Conservation (phyloP, 1,284 basidiomycete genomes). For the Paramarasmius palmivorus region DNA sequence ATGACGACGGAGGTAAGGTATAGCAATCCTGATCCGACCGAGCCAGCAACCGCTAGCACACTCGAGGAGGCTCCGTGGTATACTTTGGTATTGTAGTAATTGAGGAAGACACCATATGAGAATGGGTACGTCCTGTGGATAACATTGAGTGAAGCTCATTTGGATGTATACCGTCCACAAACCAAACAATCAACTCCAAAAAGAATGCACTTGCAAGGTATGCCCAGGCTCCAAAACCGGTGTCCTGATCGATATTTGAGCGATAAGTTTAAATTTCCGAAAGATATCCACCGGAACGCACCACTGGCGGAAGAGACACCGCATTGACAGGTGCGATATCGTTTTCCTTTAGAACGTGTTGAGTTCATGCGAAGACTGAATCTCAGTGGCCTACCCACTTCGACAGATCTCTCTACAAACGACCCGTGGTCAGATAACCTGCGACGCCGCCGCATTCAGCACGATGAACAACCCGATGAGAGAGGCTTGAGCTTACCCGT, state of each 20-base stretch:
- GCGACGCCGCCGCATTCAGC: too few relatives aligned
- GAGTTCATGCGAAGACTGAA: too few relatives aligned
- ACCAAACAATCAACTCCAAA: constrained; percentile 15
- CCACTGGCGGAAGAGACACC: too few relatives aligned
- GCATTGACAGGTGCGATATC: too few relatives aligned
- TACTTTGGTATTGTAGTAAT: constrained; percentile 13
- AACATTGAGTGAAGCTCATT: background rate
- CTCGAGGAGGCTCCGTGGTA: constrained; percentile 6
- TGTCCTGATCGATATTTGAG: constrained; percentile 6
- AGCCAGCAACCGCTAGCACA: constrained; percentile 14
- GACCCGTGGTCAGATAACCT: too few relatives aligned
- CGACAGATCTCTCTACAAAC: too few relatives aligned
- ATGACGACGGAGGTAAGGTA: constrained; percentile 13
- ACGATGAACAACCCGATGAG: too few relatives aligned
- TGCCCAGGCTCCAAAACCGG: constrained; percentile 15
- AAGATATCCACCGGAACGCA: too few relatives aligned
- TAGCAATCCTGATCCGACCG: constrained; percentile 11
- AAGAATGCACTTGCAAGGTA: constrained; percentile 15
- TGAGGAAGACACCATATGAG: constrained; percentile 17
- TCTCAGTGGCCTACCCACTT: too few relatives aligned
- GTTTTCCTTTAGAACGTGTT: too few relatives aligned
- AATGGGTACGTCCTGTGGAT: constrained; percentile 14
- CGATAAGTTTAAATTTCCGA: too few relatives aligned
- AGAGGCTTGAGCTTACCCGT: too few relatives aligned
- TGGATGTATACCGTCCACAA: background rate